Conservation (phyloP, 768 basidiomycete species). For the Suillus discolor region DNA sequence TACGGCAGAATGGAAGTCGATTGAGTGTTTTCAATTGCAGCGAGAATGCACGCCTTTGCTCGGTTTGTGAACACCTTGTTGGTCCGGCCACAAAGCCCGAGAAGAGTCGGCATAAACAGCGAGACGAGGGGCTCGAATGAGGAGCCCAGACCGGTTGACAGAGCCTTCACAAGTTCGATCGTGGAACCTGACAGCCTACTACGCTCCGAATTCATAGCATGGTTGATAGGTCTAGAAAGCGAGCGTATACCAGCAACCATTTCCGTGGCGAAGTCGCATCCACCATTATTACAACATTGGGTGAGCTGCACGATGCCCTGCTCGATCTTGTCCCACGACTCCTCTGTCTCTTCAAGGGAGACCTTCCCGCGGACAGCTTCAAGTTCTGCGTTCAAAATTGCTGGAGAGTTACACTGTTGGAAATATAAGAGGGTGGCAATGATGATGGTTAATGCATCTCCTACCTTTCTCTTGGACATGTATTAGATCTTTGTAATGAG, state of each 20-base stretch:
- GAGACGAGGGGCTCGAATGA: constrained; percentile 69
- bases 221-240: constrained; percentile 54
- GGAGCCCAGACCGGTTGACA: constrained; percentile 57
- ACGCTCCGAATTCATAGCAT: constrained; percentile 71
- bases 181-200: constrained; percentile 69
- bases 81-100: constrained; percentile 68
- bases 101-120: constrained; percentile 68
- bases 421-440: constrained; percentile 1
- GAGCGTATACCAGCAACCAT: constrained; percentile 53
- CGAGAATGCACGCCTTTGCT: constrained; percentile 58
- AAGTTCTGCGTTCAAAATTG: constrained; percentile 40
- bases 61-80: constrained; percentile 79
- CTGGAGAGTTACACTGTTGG: constrained; percentile 34
- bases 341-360: constrained; percentile 67
- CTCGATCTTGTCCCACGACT: constrained; percentile 75
- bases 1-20: constrained; percentile 63
- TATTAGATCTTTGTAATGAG: constrained; percentile 7
- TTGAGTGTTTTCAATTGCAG: constrained; percentile 69
- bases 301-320: constrained; percentile 50
- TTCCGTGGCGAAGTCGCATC: constrained; percentile 51
- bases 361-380: constrained; percentile 45
- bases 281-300: constrained; percentile 52
- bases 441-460: background rate
- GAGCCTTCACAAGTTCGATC: constrained; percentile 57
- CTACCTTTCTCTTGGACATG: constrained; percentile 35